These are phyloP conservation scores for Seminavis robusta DNA, from an alignment of 108 stramenopile species.

Conservation along the genomic window DNA sequence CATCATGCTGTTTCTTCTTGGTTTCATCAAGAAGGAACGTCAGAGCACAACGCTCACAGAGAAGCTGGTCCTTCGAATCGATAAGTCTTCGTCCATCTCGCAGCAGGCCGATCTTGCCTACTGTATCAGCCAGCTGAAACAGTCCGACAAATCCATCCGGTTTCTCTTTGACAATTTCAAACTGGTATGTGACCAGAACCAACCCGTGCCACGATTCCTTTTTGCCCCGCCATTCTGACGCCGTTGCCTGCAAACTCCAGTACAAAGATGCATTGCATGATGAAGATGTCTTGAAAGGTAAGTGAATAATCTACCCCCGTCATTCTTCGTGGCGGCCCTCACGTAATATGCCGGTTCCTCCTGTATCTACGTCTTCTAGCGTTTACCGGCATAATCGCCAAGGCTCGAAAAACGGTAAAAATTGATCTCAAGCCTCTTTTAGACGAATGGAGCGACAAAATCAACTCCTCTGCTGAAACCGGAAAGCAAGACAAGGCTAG, in stretches of 20 bases:
- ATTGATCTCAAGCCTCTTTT: constrained; percentile 71
- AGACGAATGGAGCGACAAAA: constrained; percentile 84
- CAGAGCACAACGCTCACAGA: constrained; percentile 92
- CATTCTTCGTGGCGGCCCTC: no score
- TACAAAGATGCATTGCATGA: constrained; percentile 92
- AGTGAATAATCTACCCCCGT: no score
- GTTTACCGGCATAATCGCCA: constrained; percentile 67
- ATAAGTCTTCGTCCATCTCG: constrained; percentile 60
- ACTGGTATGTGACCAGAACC: no score
- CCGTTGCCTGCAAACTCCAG: no score
- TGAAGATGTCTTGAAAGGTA: constrained; percentile 80
- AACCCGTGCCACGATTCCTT: no score
- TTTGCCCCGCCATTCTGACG: no score
- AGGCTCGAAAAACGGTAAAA: constrained; percentile 86
- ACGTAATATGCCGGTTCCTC: no score
- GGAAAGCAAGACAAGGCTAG: constrained; percentile 65
- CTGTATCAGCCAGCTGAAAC: constrained; percentile 90
- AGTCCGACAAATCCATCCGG: constrained; percentile 86
- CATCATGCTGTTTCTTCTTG: constrained; percentile 92
- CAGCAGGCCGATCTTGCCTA: constrained; percentile 89
- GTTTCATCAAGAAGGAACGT: constrained; percentile 95
- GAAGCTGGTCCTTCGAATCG: constrained; percentile 89
- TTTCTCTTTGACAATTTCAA: constrained; percentile 84
- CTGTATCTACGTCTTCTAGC: no score
- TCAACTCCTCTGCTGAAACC: constrained; percentile 53